These are phyloP conservation scores for Favolaschia claudopus DNA, from an alignment of 768 basidiomycete genomes.

Conservation along the genomic window DNA sequence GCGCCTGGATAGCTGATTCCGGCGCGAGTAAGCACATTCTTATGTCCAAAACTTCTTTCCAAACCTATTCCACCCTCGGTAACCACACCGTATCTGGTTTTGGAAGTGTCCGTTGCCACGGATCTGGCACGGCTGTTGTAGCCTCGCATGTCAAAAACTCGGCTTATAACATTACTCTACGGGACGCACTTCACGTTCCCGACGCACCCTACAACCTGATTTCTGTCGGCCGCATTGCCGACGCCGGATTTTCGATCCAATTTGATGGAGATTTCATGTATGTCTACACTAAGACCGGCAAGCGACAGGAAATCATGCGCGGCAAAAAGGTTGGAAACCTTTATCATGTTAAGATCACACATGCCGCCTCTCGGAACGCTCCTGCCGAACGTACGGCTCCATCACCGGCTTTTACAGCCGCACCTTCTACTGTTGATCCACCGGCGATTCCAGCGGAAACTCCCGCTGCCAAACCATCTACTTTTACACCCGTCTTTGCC, in stretches of 20 bases:
- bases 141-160: slow-evolving; percentile 13
- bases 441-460: not conserved
- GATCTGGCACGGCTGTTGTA: slow-evolving; percentile 9
- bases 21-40: slow-evolving; percentile 7
- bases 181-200: slow-evolving; percentile 15
- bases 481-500: not conserved
- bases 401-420: not conserved
- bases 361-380: not conserved
- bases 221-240: slow-evolving; percentile 23
- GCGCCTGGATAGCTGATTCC: slow-evolving; percentile 8
- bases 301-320: slow-evolving; percentile 12
- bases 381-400: not conserved
- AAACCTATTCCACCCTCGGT: not conserved
- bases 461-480: not conserved
- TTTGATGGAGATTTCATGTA: slow-evolving; percentile 20
- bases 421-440: not conserved
- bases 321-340: slow-evolving; percentile 11
- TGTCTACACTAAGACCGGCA: slow-evolving; percentile 8
- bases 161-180: not conserved
- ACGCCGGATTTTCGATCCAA: slow-evolving; percentile 7
- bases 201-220: slow-evolving; percentile 19
- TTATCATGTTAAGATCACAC: slow-evolving; percentile 15
- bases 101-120: slow-evolving; percentile 8
- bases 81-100: slow-evolving; percentile 14
- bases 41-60: not conserved